phyloP scores from a whole-genome alignment of 495 filamentous ascomycete genomes.

The Penicillium canariense region DNA sequence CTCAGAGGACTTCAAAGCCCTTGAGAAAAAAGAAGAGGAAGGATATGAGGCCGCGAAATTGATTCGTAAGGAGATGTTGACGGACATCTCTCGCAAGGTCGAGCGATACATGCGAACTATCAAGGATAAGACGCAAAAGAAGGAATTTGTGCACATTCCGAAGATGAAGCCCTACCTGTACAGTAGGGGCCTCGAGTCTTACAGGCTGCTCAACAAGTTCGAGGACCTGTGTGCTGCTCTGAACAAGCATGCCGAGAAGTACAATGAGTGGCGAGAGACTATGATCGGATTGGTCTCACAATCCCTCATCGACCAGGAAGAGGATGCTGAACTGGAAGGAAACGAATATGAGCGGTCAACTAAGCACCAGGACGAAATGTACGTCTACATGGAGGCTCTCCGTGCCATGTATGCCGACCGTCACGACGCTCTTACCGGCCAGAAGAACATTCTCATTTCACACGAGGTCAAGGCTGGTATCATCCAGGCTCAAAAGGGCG shows the following conservation, averaged over 20 bases:
- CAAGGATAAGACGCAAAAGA: constrained; percentile 40
- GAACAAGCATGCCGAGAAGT: constrained; percentile 64
- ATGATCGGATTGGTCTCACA: constrained; percentile 67
- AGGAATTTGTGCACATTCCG: constrained; percentile 64
- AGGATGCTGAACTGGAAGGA: constrained; percentile 67
- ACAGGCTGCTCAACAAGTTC: constrained; percentile 54
- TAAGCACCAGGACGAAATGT: constrained; percentile 79
- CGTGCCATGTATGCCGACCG: constrained; percentile 75
- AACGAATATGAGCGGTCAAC: constrained; percentile 88
- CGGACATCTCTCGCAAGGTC: constrained; percentile 52
- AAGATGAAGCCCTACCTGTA: constrained; percentile 50
- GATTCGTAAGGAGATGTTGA: constrained; percentile 72
- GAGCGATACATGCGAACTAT: constrained; percentile 41
- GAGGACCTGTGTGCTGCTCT: constrained; percentile 54
- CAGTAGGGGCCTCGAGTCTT: constrained; percentile 60
- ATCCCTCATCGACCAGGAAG: constrained; percentile 80
- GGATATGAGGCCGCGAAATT: constrained; percentile 74
- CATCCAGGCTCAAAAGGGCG: constrained; percentile 54
- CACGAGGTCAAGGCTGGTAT: constrained; percentile 65
- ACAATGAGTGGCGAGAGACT: constrained; percentile 70
- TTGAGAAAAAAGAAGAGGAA: constrained; percentile 68
- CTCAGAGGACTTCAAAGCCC: constrained; percentile 59
- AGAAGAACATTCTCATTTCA: constrained; percentile 73
- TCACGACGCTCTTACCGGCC: constrained; percentile 68
- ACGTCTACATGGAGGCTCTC: constrained; percentile 77